A percentile compares a stretch with the other conserved stretches of the same genome.
Evolutionary conservation across 768 basidiomycete species (phyloP).

Genomic region (Cubamyces sp.): DNA sequence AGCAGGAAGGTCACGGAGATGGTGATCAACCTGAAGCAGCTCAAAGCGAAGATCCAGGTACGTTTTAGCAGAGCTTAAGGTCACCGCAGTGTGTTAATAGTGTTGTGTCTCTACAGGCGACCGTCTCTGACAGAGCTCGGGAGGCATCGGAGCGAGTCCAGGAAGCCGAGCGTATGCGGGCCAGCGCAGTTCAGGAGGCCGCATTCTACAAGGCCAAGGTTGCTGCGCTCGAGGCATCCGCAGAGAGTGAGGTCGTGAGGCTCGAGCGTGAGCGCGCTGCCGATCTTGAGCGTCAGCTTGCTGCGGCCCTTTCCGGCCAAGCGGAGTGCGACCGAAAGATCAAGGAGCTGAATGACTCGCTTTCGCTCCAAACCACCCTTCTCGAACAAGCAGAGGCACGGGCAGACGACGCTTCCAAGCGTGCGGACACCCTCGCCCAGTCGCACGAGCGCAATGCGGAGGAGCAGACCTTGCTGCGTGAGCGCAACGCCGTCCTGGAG

Average conservation of each 20-base stretch:
- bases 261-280: slow-evolving; percentile 78
- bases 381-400: slow-evolving; percentile 81
- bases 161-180: slow-evolving; percentile 77
- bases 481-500: slow-evolving; percentile 62
- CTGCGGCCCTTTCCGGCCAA: slow-evolving; percentile 63
- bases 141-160: slow-evolving; percentile 75
- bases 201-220: slow-evolving; percentile 96
- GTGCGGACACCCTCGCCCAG: slow-evolving; percentile 75
- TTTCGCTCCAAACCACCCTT: slow-evolving; percentile 77
- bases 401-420: slow-evolving; percentile 71
- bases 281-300: slow-evolving; percentile 75
- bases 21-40: slow-evolving; percentile 83
- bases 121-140: slow-evolving; percentile 74
- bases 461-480: slow-evolving; percentile 72
- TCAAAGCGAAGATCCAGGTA: slow-evolving; percentile 86
- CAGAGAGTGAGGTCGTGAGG: slow-evolving; percentile 62
- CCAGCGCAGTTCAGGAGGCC: slow-evolving; percentile 87
- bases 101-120: slow-evolving; percentile 50
- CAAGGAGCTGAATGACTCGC: slow-evolving; percentile 69
- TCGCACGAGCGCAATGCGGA: slow-evolving; percentile 64
- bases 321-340: slow-evolving; percentile 71
- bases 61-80: slow-evolving; percentile 28
- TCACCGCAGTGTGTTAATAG: no score
- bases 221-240: slow-evolving; percentile 77
- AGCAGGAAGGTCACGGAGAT: slow-evolving; percentile 66